phyloP scores from a whole-genome alignment of 2,329 filamentous ascomycete species.

The Daldinia sp. region DNA sequence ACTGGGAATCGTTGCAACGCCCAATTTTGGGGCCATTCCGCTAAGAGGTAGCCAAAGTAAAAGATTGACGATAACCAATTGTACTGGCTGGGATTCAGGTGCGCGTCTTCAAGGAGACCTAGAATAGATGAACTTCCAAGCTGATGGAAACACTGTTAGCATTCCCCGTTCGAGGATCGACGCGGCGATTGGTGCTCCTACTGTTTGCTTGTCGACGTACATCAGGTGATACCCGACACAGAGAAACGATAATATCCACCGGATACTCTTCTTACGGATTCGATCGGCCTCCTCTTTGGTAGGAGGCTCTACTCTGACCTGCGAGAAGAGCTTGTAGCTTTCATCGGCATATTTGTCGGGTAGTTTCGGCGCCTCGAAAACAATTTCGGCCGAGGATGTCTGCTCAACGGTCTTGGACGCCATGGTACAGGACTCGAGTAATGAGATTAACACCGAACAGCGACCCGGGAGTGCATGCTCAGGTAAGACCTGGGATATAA shows the following conservation, averaged over 20 bases:
- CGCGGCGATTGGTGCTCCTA: neutral
- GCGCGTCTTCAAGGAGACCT: constrained; percentile 22
- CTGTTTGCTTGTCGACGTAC: constrained; percentile 29
- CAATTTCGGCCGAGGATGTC: constrained; percentile 17
- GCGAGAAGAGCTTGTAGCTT: constrained; percentile 53
- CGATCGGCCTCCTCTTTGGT: constrained; percentile 44
- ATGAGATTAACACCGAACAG: neutral
- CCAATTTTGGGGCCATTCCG: constrained; percentile 30
- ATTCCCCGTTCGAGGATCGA: neutral
- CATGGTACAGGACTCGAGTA: neutral
- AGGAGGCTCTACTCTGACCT: constrained; percentile 50
- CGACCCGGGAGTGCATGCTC: neutral
- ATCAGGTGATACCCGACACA: constrained; percentile 29
- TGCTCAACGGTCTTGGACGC: constrained; percentile 16
- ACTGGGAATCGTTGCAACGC: constrained; percentile 26
- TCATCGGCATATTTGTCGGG: constrained; percentile 52
- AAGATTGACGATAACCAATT: constrained; percentile 30
- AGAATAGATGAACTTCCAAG: constrained; percentile 30
- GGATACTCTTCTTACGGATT: constrained; percentile 25
- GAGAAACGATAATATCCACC: constrained; percentile 27
- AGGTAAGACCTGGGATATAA: neutral
- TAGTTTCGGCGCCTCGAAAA: constrained; percentile 42
- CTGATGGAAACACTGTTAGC: constrained; percentile 9
- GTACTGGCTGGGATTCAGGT: constrained; percentile 25
- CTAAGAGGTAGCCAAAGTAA: constrained; percentile 25